These are phyloP conservation scores for Linnemannia hyalina DNA, from an alignment of 192 early-diverging fungal species.

Conservation along the genomic window DNA sequence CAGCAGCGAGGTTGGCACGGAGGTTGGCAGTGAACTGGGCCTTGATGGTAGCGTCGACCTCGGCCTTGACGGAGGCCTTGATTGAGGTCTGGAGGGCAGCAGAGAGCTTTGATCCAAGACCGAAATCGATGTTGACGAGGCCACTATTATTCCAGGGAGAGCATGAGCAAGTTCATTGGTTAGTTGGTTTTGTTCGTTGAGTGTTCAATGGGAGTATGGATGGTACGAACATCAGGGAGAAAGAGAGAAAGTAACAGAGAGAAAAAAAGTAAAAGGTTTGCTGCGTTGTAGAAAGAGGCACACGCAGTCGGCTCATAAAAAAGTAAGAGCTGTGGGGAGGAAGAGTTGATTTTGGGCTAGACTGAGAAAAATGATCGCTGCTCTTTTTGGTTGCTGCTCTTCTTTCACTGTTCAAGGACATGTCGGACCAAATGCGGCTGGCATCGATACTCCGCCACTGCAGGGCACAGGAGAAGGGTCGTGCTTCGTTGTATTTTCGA, in stretches of 20 bases:
- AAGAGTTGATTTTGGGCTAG: background rate
- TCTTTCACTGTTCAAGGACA: background rate
- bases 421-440: background rate
- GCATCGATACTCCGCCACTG: conserved; percentile 2
- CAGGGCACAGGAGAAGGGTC: background rate
- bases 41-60: conserved; percentile 30
- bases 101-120: conserved; percentile 25
- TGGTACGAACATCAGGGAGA: background rate
- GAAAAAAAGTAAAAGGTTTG: background rate
- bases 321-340: background rate
- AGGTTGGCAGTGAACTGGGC: conserved; percentile 24
- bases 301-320: background rate
- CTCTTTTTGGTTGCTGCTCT: background rate
- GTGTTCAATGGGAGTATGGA: background rate
- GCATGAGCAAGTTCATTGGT: background rate
- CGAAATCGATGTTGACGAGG: conserved; percentile 31
- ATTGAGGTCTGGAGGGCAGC: conserved; percentile 24
- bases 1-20: conserved; percentile 22
- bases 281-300: background rate
- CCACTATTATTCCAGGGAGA: background rate
- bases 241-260: background rate
- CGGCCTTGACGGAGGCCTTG: conserved; percentile 19
- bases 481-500: background rate
- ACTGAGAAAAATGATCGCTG: background rate
- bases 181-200: background rate